Evolutionary conservation across 164 flowering plant genomes (phyloP), one percentile per base, ranked within the genome.

Genomic region (Nelumbo lutea): DNA sequence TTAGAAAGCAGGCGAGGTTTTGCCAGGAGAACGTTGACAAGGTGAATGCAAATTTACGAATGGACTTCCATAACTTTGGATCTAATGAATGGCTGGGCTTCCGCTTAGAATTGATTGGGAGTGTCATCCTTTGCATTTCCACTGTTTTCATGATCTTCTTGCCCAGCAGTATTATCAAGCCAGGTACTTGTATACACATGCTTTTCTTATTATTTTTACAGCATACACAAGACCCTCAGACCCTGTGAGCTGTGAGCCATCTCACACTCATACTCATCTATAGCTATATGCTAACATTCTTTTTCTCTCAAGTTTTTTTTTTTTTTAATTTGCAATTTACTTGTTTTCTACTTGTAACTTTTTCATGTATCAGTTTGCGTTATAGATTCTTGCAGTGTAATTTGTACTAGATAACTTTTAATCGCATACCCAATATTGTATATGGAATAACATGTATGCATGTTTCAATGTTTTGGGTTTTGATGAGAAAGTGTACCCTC

Each of bases 21-120:
- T 68, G 62, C 69, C 81, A 76, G 62, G 98, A 89, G 73, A 95
- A 95, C 79, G 68, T 89, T 46, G 64, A 81, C 11, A 76, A 95
- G 9, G 91, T 92, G 10, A 82, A 90, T 77, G 78, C 75, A 11
- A 95, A 86, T 74, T 68, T 95, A 42, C 81, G 97, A 9, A 89
- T 92, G 99, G 96, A 90, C 75, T 95, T 95, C 69, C 94, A 95
- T 80, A 95, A 88, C 62, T 84, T 87, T 61, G 97, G 91, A 59
- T 86, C 98, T 43, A 92, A 92, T 66, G 99, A 90, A 70, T 95
- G 99, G 99, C 69, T 95, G 66, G 99, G 99, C 3, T 87, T 88
- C 65, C 98, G 99, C n/a, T 59, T 93, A 69, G 99, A 95, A 56
- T 74, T 95, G 15, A 65, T 92, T 38, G 99, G 99, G 42, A 88